These are phyloP conservation scores for Diaporthe destruens DNA, from an alignment of 2,329 filamentous ascomycete species.

Conservation along the genomic window DNA sequence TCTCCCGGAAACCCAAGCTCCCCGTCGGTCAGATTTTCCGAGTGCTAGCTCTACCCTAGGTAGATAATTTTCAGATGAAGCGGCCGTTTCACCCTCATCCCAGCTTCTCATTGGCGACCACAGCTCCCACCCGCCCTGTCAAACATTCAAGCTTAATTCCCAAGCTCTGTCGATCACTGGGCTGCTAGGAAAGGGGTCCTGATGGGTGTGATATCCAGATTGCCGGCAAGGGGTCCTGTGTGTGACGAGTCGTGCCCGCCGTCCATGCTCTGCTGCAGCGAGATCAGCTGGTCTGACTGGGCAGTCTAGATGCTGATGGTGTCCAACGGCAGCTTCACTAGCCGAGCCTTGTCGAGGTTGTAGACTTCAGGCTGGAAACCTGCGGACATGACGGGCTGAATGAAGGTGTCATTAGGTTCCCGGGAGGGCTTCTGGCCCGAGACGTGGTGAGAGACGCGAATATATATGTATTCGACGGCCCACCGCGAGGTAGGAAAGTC, in stretches of 20 bases:
- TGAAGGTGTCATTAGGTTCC: not conserved
- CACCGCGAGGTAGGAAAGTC: not conserved
- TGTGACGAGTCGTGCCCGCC: slow-evolving; percentile 5
- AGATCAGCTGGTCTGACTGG: slow-evolving; percentile 23
- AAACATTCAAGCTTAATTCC: slow-evolving; percentile 27
- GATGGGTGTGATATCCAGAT: not conserved
- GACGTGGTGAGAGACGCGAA: not conserved
- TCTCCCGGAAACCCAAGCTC: not conserved
- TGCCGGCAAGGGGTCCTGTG: slow-evolving; percentile 10
- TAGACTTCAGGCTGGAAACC: slow-evolving; percentile 33
- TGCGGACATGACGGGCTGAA: slow-evolving; percentile 8
- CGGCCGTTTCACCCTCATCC: slow-evolving; percentile 28
- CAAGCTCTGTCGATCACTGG: slow-evolving; percentile 8
- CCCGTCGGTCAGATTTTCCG: slow-evolving; percentile 23
- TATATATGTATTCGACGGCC: slow-evolving; percentile 6
- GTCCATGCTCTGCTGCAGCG: slow-evolving; percentile 10
- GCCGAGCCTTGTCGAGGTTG: slow-evolving; percentile 26
- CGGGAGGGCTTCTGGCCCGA: not conserved
- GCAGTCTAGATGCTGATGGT: slow-evolving; percentile 2
- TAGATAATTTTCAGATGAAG: slow-evolving; percentile 18
- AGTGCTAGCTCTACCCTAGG: slow-evolving; percentile 22
- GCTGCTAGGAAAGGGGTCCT: not conserved
- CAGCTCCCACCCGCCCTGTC: slow-evolving; percentile 4
- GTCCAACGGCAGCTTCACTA: slow-evolving; percentile 30
- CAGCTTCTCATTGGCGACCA: slow-evolving; percentile 21